These are phyloP conservation scores for thale cress (Arabidopsis thaliana) DNA, from an alignment of 345 rosid species.

Conservation along the genomic window TAIR10.1 NC_003074.8:1761501-1762000, in stretches of 20 bases:
- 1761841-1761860: conserved; percentile 37
- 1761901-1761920: conserved; percentile 27
- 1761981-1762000: conserved; percentile 31
- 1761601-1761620: conserved; percentile 37
- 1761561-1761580: conserved; percentile 50
- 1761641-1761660: conserved; percentile 36
- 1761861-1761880: conserved; percentile 33
- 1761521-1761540: conserved; percentile 63
- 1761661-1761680: conserved; percentile 27
- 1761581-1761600: conserved; percentile 49
- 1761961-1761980: conserved; percentile 7
- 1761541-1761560: conserved; percentile 53
- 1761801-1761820: conserved; percentile 20
- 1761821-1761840: conserved; percentile 38
- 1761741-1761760: conserved; percentile 28
- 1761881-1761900: conserved; percentile 10
- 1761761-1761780: conserved; percentile 30
- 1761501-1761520: conserved; percentile 78
- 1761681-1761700: conserved; percentile 26
- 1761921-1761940: conserved; percentile 14
- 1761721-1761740: conserved; percentile 20
- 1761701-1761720: conserved; percentile 37
- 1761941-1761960: conserved; percentile 5
- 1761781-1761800: conserved; percentile 12
- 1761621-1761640: conserved; percentile 39